Conservation (phyloP, 2,329 filamentous ascomycete species). For the Venturia effusa region DNA sequence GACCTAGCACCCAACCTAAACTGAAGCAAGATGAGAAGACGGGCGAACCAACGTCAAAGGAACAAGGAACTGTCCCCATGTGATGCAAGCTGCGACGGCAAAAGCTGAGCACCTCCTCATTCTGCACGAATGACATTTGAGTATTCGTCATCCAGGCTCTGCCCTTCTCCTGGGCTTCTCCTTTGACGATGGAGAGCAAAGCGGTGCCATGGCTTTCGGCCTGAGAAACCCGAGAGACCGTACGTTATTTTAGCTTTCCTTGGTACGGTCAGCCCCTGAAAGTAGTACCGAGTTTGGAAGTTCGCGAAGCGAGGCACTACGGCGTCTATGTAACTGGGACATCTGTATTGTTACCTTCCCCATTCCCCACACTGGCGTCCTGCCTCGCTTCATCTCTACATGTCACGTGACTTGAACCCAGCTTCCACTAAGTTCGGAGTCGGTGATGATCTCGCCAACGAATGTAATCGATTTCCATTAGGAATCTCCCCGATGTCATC, state of each 20-base stretch:
- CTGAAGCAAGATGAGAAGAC: slow-evolving; percentile 5
- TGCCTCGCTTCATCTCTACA: not conserved
- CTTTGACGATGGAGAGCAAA: not conserved
- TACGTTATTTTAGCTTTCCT: not conserved
- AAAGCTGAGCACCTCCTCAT: not conserved
- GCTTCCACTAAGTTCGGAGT: no score
- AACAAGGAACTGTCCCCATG: slow-evolving; percentile 1
- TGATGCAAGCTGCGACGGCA: not conserved
- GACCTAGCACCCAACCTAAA: slow-evolving; percentile 2
- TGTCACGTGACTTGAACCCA: not conserved
- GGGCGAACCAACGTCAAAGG: not conserved
- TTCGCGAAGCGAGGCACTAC: not conserved
- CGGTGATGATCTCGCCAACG: no score
- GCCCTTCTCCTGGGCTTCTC: not conserved
- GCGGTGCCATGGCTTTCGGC: not conserved
- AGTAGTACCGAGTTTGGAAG: not conserved
- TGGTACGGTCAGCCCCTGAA: not conserved
- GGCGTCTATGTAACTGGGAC: not conserved
- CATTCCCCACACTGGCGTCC: not conserved
- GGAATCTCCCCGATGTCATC: not conserved
- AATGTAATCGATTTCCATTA: not conserved
- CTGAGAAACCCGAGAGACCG: not conserved
- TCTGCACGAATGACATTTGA: not conserved
- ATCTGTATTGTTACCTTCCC: not conserved
- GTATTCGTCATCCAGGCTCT: not conserved